A percentile compares a stretch with the other conserved stretches of the same genome.
Conservation (phyloP, 1,284 basidiomycete species). For the Violaceomyces palustris region DNA sequence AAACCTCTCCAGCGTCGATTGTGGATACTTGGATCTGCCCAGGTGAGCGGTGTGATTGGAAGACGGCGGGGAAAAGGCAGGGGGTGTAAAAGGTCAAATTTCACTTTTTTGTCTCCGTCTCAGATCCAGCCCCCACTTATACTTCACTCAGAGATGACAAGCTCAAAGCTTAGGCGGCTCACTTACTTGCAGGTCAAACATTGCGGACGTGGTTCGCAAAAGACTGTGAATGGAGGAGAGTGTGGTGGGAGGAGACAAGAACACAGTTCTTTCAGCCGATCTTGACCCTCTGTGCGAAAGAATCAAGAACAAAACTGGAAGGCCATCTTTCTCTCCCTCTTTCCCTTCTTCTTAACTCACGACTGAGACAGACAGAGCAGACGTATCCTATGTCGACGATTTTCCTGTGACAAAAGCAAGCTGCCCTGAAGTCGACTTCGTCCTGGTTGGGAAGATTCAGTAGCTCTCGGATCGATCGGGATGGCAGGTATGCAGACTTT, state of each 20-base stretch:
- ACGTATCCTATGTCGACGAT: conserved; percentile 97
- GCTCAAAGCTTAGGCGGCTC: no score
- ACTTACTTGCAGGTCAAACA: conserved; percentile 29
- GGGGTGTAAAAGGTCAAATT: no score
- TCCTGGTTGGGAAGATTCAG: conserved; percentile 86
- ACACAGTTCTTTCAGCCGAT: no score
- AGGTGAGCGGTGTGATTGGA: no score
- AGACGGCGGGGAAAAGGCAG: no score
- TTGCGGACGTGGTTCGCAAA: conserved; percentile 18
- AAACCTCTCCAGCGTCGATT: no score
- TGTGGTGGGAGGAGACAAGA: background rate
- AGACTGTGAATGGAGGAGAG: conserved; percentile 2
- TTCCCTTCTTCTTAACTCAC: conserved; percentile 11
- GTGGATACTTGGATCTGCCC: no score
- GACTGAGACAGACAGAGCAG: conserved; percentile 58
- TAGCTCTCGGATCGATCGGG: conserved; percentile 64
- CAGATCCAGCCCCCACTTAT: no score
- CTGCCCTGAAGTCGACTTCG: conserved; percentile 90
- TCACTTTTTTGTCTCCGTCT: no score
- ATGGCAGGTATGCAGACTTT: conserved; percentile 36
- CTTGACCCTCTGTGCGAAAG: no score
- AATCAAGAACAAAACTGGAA: background rate
- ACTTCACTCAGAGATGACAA: no score
- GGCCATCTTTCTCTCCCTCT: background rate
- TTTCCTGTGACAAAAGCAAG: conserved; percentile 96